phyloP scores from a whole-genome alignment of 164 flowering plant genomes.

The Sedum album region DNA sequence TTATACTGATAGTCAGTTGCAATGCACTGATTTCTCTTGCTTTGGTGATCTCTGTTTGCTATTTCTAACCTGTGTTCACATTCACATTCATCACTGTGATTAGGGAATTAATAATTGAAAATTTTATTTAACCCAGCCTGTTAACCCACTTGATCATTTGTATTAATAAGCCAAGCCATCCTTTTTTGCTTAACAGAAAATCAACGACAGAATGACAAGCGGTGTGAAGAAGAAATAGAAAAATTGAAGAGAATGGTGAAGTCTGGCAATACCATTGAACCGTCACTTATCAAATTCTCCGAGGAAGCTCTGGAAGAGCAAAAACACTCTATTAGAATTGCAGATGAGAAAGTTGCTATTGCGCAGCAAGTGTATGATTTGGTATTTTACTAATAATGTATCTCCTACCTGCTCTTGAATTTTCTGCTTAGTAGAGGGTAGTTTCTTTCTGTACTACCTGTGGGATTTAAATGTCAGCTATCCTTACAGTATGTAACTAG shows the following conservation, averaged over 20 bases:
- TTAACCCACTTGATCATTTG: no score
- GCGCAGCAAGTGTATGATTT: conserved; percentile 85
- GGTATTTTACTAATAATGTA: conserved; percentile 31
- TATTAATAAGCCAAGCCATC: no score
- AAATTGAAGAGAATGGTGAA: conserved; percentile 48
- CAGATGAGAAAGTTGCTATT: conserved; percentile 89
- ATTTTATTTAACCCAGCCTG: no score
- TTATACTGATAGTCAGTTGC: no score
- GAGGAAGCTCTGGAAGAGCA: conserved; percentile 94
- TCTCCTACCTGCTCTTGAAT: background rate
- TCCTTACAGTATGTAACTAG: no score
- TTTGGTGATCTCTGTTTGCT: no score
- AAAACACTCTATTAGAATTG: conserved; percentile 83
- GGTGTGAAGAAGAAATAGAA: conserved; percentile 82
- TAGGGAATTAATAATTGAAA: no score
- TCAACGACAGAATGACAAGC: conserved; percentile 78
- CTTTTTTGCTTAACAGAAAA: conserved; percentile 37
- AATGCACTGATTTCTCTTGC: no score
- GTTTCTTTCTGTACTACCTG: background rate
- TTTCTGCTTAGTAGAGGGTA: background rate
- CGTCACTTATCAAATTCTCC: conserved; percentile 61
- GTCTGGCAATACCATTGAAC: conserved; percentile 56
- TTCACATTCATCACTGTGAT: no score
- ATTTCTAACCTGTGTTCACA: no score
- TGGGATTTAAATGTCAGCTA: no score